Evolutionary conservation across 495 filamentous ascomycete species (phyloP).

Genomic region (Lasiosphaeria miniovina): DNA sequence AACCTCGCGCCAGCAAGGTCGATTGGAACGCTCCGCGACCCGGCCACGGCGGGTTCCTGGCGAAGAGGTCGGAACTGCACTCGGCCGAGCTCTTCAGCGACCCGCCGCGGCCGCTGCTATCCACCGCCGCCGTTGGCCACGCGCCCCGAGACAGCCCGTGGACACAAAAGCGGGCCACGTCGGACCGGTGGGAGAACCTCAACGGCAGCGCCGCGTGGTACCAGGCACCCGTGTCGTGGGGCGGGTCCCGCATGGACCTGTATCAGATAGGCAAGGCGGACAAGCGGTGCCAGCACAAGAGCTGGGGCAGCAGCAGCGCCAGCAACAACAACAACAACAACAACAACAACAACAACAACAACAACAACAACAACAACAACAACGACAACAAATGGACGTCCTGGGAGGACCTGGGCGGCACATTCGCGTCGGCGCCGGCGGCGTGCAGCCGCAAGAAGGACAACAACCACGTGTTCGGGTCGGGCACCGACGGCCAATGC

Average conservation of each 20-base stretch:
- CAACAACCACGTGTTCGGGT: slow-evolving; percentile 20
- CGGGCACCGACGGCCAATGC: slow-evolving; percentile 22
- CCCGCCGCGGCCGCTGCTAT: slow-evolving; percentile 5
- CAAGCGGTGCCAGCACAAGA: slow-evolving; percentile 19
- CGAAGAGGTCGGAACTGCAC: slow-evolving; percentile 15
- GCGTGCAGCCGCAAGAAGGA: slow-evolving; percentile 20
- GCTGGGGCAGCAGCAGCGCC: not conserved
- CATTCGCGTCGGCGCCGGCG: slow-evolving; percentile 17
- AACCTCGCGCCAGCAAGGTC: slow-evolving; percentile 9
- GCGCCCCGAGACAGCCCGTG: not conserved
- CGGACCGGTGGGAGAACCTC: slow-evolving; percentile 23
- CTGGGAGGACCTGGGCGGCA: slow-evolving; percentile 23
- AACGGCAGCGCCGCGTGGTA: slow-evolving; percentile 13
- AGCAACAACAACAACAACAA: not conserved
- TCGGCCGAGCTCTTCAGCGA: slow-evolving; percentile 18
- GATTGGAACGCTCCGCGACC: slow-evolving; percentile 26
- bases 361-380: not conserved
- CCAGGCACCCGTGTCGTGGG: slow-evolving; percentile 18
- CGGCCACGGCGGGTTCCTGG: slow-evolving; percentile 11
- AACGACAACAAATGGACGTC: slow-evolving; percentile 7
- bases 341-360: slow-evolving; percentile 2
- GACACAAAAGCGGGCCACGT: slow-evolving; percentile 12
- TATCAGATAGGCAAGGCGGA: slow-evolving; percentile 16
- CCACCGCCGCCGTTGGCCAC: not conserved
- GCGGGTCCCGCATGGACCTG: slow-evolving; percentile 16